Conservation (phyloP, 1,284 basidiomycete species). For the Cystobasidium slooffiae region DNA sequence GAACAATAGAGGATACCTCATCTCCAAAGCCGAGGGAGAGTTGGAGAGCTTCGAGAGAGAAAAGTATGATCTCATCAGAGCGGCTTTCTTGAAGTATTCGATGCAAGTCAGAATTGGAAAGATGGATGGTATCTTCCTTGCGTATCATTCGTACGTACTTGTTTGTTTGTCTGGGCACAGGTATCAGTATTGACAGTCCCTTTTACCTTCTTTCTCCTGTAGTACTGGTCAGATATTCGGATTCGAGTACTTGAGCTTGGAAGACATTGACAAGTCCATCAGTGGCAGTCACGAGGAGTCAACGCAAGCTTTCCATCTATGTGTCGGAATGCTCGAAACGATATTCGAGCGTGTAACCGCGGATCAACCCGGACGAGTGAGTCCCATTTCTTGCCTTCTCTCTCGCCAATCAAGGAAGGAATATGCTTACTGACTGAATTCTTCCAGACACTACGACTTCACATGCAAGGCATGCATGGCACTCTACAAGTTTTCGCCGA, state of each 20-base stretch:
- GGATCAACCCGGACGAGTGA: conserved; percentile 28
- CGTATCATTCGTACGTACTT: conserved; percentile 71
- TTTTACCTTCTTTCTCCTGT: neutral
- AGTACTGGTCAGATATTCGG: conserved; percentile 88
- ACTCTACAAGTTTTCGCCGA: conserved; percentile 29
- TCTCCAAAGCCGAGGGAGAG: conserved; percentile 67
- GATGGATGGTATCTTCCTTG: conserved; percentile 96
- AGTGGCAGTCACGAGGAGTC: conserved; percentile 72
- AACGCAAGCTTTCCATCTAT: conserved; percentile 75
- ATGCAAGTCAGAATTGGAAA: conserved; percentile 95
- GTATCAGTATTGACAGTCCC: too few relatives aligned
- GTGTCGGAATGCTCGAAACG: conserved; percentile 71
- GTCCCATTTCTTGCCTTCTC: neutral
- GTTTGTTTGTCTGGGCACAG: too few relatives aligned
- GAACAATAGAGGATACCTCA: conserved; percentile 69
- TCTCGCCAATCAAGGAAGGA: neutral
- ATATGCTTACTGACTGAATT: neutral
- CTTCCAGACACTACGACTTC: conserved; percentile 17
- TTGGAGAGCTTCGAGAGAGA: conserved; percentile 76
- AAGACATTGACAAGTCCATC: conserved; percentile 83
- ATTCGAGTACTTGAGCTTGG: conserved; percentile 87
- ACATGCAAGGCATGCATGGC: conserved; percentile 17
- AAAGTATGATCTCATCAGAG: conserved; percentile 88
- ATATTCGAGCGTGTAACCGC: conserved; percentile 28
- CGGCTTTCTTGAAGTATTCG: conserved; percentile 94